Percentiles rank a stretch among this genome's conserved stretches.
phyloP scores from a whole-genome alignment of 305 asterid species.

The Plantago coronopus region DNA sequence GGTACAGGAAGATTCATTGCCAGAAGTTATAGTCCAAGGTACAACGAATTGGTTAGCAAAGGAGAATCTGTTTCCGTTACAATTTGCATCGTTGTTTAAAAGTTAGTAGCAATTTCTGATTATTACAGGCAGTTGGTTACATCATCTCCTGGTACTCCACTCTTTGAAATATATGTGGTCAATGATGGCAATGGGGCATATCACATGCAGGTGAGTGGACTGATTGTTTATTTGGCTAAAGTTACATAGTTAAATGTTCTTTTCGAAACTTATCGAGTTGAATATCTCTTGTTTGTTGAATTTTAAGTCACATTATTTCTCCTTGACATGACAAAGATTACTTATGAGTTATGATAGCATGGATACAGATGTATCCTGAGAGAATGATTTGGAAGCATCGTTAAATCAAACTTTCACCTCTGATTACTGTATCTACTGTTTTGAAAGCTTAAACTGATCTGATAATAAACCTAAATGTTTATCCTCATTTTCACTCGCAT shows the following conservation, averaged over 20 bases:
- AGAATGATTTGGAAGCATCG: neutral
- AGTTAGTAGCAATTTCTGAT: constrained; percentile 23
- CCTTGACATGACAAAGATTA: neutral
- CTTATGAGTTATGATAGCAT: neutral
- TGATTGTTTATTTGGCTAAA: constrained; percentile 13
- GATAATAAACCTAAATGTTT: neutral
- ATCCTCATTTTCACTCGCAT: constrained; percentile 1
- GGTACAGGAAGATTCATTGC: constrained; percentile 87
- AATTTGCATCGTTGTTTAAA: constrained; percentile 13
- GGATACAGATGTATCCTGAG: neutral
- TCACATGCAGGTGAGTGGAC: constrained; percentile 68
- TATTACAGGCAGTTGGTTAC: constrained; percentile 74
- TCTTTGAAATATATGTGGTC: constrained; percentile 86
- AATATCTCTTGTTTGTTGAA: constrained; percentile 5
- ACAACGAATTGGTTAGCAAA: constrained; percentile 10
- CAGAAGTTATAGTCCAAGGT: constrained; percentile 93
- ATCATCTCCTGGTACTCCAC: constrained; percentile 90
- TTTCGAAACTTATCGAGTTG: constrained; percentile 7
- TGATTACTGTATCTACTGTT: neutral
- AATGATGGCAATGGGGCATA: constrained; percentile 63
- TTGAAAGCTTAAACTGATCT: neutral
- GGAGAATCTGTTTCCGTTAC: constrained; percentile 3
- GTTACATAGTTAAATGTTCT: neutral
- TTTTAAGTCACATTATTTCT: constrained; percentile 1
- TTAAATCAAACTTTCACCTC: neutral